These are phyloP conservation scores for Amylostereum chailletii DNA, from an alignment of 1,284 basidiomycete species.

Conservation along the genomic window DNA sequence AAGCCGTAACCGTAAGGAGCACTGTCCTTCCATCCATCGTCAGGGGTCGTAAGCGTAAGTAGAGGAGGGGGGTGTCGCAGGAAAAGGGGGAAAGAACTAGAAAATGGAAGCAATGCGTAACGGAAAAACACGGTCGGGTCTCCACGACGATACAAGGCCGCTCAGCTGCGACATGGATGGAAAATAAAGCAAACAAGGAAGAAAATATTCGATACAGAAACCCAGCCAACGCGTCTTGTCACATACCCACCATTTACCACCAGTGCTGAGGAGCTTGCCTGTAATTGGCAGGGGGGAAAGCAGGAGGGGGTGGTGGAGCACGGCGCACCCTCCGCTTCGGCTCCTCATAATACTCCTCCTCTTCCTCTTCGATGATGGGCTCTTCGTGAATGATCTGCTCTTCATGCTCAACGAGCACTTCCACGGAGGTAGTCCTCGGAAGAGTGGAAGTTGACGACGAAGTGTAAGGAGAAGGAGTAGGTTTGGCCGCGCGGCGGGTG, in stretches of 20 bases:
- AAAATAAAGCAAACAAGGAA: constrained; percentile 1
- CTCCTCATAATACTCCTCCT: constrained; percentile 4
- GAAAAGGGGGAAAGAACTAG: constrained; percentile 4
- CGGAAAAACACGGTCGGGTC: constrained; percentile 4
- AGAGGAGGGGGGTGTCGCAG: constrained; percentile 10
- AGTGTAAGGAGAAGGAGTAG: constrained; percentile 53
- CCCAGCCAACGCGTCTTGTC: constrained; percentile 6
- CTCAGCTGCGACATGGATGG: neutral
- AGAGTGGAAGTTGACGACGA: constrained; percentile 43
- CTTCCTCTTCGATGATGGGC: constrained; percentile 11
- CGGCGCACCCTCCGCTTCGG: constrained; percentile 9
- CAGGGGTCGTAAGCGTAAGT: constrained; percentile 11
- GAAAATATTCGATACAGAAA: constrained; percentile 9
- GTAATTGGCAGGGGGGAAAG: constrained; percentile 12
- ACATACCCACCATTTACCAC: constrained; percentile 8
- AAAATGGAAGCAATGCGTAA: constrained; percentile 2
- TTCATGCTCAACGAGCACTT: constrained; percentile 44
- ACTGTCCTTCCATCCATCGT: constrained; percentile 13
- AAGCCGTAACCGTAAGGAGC: constrained; percentile 8
- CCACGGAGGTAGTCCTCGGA: constrained; percentile 63
- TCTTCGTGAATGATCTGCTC: constrained; percentile 13
- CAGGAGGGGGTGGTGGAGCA: constrained; percentile 10
- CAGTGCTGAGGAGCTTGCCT: constrained; percentile 11
- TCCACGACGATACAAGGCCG: constrained; percentile 7
- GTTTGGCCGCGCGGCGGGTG: constrained; percentile 66